Base-by-base conservation (phyloP, 2,329 filamentous ascomycete species). In the Davidsoniella australis region DNA sequence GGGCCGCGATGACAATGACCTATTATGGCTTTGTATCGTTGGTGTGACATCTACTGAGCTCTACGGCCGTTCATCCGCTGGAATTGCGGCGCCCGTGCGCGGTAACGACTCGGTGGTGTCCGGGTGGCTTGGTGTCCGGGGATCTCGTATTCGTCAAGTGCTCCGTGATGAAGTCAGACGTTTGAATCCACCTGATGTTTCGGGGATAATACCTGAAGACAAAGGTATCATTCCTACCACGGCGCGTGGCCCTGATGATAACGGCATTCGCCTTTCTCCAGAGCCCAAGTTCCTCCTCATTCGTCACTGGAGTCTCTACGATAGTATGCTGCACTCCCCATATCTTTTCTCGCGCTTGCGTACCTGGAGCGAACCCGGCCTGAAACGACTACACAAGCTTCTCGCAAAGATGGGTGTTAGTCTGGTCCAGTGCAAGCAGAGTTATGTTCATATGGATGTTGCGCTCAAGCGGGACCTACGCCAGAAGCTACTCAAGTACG, bases 401-500 rank as follows among this genome's bases (percentile, higher is more conserved):
- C 73, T 98, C 2, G 91, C 91, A 41, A 98, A 96, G 64, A 98
- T 98, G 89, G 91, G 91, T 29, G 85, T 98, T 49, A 94, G 85
- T 59, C 69, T 96, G 37, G 82, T 82, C 4, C 89, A 98, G 65
- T 94, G 88, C 66, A 88, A 86, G 58, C 91, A 96, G 64, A 89
- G 80, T 61, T 98, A 96, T 61, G 86, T 87, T 0, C 91, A 98
- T 63, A 96, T 98, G 88, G 89, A 96, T 64, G 93, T 95, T 79
- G 81, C 94, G 63, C 69, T 98, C 33, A 98, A 96, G 65, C 80
- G 85, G 4, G 85, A 85, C 26, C 67, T 96, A 26, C 79, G 89
- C 40, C 77, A 85, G 44, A 85, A 93, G 53, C 72, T 98, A 1
- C 71, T 95, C 17, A 89, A 89, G 58, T 96, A 94, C 60, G 88